Percentiles rank a stretch among this genome's conserved stretches.
Conservation (phyloP, 352 stramenopile genomes). For the Lagenidium giganteum region DNA sequence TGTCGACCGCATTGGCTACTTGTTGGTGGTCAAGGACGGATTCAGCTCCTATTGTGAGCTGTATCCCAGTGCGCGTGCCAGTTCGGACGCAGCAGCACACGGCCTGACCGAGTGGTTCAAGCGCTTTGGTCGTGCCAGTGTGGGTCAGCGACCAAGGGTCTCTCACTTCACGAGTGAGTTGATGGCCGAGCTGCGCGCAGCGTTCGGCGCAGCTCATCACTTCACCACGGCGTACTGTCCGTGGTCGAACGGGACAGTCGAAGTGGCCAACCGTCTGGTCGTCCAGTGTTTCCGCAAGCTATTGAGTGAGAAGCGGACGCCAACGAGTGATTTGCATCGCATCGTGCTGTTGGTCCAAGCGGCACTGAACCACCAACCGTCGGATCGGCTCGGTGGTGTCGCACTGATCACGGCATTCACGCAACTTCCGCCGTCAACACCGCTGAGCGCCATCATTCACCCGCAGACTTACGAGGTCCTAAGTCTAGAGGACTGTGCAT, state of each 20-base stretch:
- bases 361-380: slow-evolving; percentile 15
- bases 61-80: background rate
- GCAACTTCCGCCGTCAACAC: background rate
- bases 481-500: no score
- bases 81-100: background rate
- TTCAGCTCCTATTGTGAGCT: slow-evolving; percentile 2
- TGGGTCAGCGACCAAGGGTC: slow-evolving; percentile 24
- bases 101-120: slow-evolving; percentile 26
- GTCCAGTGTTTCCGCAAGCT: slow-evolving; percentile 9
- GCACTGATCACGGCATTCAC: slow-evolving; percentile 19
- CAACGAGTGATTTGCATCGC: background rate
- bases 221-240: slow-evolving; percentile 23
- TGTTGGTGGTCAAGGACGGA: slow-evolving; percentile 11
- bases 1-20: no score
- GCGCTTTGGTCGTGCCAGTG: slow-evolving; percentile 10
- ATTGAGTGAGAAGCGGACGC: background rate
- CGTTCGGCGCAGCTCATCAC: slow-evolving; percentile 16
- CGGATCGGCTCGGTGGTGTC: slow-evolving; percentile 8
- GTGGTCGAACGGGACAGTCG: slow-evolving; percentile 25
- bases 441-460: background rate
- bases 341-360: slow-evolving; percentile 11
- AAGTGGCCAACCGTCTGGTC: slow-evolving; percentile 23
- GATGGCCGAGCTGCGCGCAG: slow-evolving; percentile 5
- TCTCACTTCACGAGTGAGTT: slow-evolving; percentile 26
- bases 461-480: background rate